Conservation (phyloP, 345 rosid genomes). For the Populus davidiana region DNA sequence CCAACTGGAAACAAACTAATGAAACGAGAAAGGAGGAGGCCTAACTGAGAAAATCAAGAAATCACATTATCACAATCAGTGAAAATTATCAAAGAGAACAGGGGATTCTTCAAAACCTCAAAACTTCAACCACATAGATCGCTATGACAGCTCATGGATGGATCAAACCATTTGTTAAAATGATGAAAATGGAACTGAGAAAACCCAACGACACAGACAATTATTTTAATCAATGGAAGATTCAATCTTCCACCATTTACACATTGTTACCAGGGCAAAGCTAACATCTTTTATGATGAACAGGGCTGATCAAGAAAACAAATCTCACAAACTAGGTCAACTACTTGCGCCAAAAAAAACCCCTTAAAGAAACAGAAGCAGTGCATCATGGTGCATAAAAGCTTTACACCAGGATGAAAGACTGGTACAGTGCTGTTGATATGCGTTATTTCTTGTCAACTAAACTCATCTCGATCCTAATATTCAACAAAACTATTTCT, state of each 20-base stretch:
- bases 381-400: conserved; percentile 15
- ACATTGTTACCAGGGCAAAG: conserved; percentile 2
- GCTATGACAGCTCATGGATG: neutral
- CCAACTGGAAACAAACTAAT: neutral
- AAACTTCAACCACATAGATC: neutral
- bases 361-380: neutral
- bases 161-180: neutral
- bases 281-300: neutral
- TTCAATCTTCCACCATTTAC: conserved; percentile 12
- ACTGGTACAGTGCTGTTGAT: conserved; percentile 4
- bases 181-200: neutral
- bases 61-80: neutral
- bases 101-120: neutral
- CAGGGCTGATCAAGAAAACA: neutral
- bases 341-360: neutral
- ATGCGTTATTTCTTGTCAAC: conserved; percentile 34
- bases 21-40: neutral
- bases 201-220: neutral
- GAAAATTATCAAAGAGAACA: neutral
- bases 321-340: neutral
- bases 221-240: conserved; percentile 19
- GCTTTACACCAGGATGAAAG: conserved; percentile 18
- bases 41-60: neutral
- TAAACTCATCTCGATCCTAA: conserved; percentile 15
- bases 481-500: conserved; percentile 16